These are phyloP conservation scores for Pseudovirgaria hyperparasitica DNA, from an alignment of 2,329 filamentous ascomycete species.

Conservation along the genomic window DNA sequence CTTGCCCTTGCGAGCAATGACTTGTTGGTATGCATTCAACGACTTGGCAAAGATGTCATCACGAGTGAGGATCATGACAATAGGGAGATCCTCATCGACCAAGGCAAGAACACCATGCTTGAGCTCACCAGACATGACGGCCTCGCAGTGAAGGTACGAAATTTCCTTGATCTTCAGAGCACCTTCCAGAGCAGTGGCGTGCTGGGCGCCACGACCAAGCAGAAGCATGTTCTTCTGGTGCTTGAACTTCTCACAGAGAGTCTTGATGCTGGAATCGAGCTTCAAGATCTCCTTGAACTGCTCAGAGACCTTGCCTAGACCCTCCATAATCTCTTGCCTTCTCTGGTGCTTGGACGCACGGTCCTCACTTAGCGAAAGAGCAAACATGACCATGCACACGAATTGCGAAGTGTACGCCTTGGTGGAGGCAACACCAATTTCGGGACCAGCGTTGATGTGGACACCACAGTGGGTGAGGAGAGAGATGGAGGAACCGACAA, in stretches of 20 bases:
- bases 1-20: conserved; percentile 88
- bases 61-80: conserved; percentile 98
- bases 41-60: conserved; percentile 97
- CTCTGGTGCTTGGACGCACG: conserved; percentile 86
- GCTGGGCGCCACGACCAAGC: conserved; percentile 89
- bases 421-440: conserved; percentile 97
- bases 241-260: conserved; percentile 88
- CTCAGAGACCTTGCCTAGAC: conserved; percentile 70
- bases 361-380: conserved; percentile 89
- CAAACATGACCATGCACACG: conserved; percentile 99
- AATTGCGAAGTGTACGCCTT: conserved; percentile 99
- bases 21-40: conserved; percentile 98
- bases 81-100: conserved; percentile 95
- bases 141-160: conserved; percentile 97
- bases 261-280: conserved; percentile 88
- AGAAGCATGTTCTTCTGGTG: conserved; percentile 93
- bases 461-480: conserved; percentile 99
- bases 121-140: conserved; percentile 98
- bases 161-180: conserved; percentile 99
- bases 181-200: conserved; percentile 88
- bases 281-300: conserved; percentile 90
- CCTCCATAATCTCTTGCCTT: conserved; percentile 92
- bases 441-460: conserved; percentile 96
- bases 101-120: conserved; percentile 97
- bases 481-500: conserved; percentile 96